Conservation (phyloP, 2,329 filamentous ascomycete genomes). For the Neofusicoccum sp. region DNA sequence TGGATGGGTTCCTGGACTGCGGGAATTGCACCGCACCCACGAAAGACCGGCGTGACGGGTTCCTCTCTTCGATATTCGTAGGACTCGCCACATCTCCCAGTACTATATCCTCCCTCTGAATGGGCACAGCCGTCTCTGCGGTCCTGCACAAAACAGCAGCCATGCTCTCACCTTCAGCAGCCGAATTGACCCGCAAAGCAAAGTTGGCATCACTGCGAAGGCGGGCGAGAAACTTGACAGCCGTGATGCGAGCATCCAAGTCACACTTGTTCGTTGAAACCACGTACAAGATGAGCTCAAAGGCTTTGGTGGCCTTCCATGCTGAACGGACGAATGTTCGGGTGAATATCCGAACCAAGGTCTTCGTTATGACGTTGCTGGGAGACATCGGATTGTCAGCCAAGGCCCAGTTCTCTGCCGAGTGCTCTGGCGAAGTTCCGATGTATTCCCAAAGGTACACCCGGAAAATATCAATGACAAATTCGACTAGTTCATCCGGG, state of each 20-base stretch:
- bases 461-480: constrained; percentile 43
- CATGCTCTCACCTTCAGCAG: constrained; percentile 70
- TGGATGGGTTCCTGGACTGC: not conserved
- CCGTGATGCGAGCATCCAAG: constrained; percentile 38
- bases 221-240: constrained; percentile 62
- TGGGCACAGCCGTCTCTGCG: constrained; percentile 49
- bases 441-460: constrained; percentile 29
- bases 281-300: constrained; percentile 34
- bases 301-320: constrained; percentile 57
- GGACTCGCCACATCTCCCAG: constrained; percentile 21
- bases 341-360: constrained; percentile 74
- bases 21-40: not conserved
- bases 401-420: constrained; percentile 21
- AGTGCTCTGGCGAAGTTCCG: constrained; percentile 25
- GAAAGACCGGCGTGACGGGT: not conserved
- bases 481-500: constrained; percentile 57
- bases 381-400: constrained; percentile 43
- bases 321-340: constrained; percentile 66
- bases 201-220: constrained; percentile 79
- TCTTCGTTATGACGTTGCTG: constrained; percentile 69
- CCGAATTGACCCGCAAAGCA: constrained; percentile 67
- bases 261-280: constrained; percentile 32
- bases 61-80: not conserved
- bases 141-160: constrained; percentile 70
- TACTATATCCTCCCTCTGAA: constrained; percentile 33